Evolutionary conservation across 2,329 filamentous ascomycete genomes (phyloP).

Genomic region (Xylaria digitata): DNA sequence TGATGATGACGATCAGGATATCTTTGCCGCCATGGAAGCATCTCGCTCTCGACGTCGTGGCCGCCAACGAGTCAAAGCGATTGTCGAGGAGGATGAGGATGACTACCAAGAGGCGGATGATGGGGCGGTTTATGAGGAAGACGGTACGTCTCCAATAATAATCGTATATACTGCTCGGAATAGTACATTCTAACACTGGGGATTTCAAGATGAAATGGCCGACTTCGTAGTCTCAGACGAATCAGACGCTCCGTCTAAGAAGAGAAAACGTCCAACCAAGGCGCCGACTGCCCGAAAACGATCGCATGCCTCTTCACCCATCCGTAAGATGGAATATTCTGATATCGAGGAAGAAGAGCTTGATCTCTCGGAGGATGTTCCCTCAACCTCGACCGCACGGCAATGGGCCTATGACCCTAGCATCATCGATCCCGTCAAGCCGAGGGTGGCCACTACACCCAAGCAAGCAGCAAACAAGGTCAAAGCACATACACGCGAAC

Average conservation of each 20-base stretch:
- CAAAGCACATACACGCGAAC: slow-evolving; percentile 84
- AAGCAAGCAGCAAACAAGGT: slow-evolving; percentile 57
- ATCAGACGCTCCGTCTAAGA: slow-evolving; percentile 79
- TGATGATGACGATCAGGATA: slow-evolving; percentile 80
- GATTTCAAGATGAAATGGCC: slow-evolving; percentile 72
- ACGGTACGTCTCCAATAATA: slow-evolving; percentile 58
- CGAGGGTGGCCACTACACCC: slow-evolving; percentile 42
- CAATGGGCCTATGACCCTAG: slow-evolving; percentile 79
- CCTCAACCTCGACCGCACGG: slow-evolving; percentile 77
- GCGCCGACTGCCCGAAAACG: slow-evolving; percentile 69
- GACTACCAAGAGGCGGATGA: slow-evolving; percentile 72
- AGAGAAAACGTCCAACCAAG: slow-evolving; percentile 77
- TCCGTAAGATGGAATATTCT: slow-evolving; percentile 49
- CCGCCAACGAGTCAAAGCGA: slow-evolving; percentile 67
- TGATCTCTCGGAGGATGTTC: slow-evolving; percentile 65
- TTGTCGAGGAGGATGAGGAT: slow-evolving; percentile 75
- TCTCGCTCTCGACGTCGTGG: slow-evolving; percentile 55
- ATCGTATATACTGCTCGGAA: neutral
- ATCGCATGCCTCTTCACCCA: slow-evolving; percentile 64
- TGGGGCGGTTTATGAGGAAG: slow-evolving; percentile 71
- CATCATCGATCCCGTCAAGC: slow-evolving; percentile 53
- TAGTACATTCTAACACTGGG: slow-evolving; percentile 5
- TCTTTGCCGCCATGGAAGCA: slow-evolving; percentile 64
- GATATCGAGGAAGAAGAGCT: slow-evolving; percentile 65
- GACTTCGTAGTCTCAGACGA: slow-evolving; percentile 92